Base-by-base conservation (phyloP, 2,329 filamentous ascomycete genomes). In the Colletotrichum incanum region DNA sequence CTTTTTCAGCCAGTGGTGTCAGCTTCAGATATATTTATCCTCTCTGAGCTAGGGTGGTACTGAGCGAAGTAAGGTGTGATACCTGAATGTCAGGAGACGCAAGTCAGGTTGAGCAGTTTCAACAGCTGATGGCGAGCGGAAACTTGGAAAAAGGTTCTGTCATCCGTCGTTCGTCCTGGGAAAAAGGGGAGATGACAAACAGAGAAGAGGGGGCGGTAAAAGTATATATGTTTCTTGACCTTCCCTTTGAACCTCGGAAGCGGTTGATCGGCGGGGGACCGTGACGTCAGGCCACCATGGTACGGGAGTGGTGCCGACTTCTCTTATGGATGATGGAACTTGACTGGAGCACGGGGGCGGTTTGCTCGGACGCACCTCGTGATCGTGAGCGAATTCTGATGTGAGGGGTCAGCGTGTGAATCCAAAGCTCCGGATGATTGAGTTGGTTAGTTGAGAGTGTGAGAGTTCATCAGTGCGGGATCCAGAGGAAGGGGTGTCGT, bases 271-370 rank as follows among this genome's bases (percentile, higher is more conserved):
- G 55, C 47, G 63, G n/a, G 26, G 31, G 26, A 20, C 18, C 65
- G 70, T 70, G 65, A 70, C 70, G 65, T 72, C 70, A 72, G 70
- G 70, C 60, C 47, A 70, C 54, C 70, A 64, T 72, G 60, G 43
- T 60, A 60, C 18, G 54, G 37, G 54, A 69, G 59, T 60, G 54
- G 47, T 47, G 59, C 39, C 59, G 28, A 55, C 39, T 60, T 59
- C 23, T 12, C 1, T 28, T 23, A 16, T 18, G 37, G 18, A 52
- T 26, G 61, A 52, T 28, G 26, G 18, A 11, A 28, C 14, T 54
- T 28, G 28, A 41, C 55, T 34, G 12, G 67, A 23, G 39, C 26
- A 59, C 49, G 18, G 65, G 65, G 50, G 28, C 45, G 31, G 58
- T 26, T 43, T 26, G 54, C 66, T 69, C 54, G 47, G 66, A 65